These are phyloP conservation scores for Lactarius akahatsu DNA, from an alignment of 768 basidiomycete species.

Conservation along the genomic window DNA sequence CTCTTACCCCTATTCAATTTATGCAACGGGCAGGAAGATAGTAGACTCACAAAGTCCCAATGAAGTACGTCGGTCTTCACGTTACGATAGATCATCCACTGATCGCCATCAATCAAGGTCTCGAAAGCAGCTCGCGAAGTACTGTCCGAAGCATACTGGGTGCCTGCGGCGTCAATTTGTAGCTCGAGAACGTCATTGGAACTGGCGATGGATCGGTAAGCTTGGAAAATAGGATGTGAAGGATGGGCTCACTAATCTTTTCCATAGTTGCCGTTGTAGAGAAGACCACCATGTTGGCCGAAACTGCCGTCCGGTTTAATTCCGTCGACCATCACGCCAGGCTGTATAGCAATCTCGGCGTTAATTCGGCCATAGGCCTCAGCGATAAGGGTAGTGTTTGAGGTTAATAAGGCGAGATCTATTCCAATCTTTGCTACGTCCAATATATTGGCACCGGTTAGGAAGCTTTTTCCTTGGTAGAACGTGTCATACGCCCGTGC, in stretches of 20 bases:
- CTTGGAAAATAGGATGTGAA: background rate
- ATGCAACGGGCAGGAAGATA: background rate
- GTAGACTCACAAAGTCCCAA: conserved; percentile 64
- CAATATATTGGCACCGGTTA: conserved; percentile 65
- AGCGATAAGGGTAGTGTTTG: conserved; percentile 45
- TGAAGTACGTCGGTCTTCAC: conserved; percentile 54
- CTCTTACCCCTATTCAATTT: conserved; percentile 43
- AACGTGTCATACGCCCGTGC: conserved; percentile 28
- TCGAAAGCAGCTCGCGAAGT: conserved; percentile 48
- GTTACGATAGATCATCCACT: conserved; percentile 73
- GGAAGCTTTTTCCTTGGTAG: conserved; percentile 36
- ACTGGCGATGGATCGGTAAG: conserved; percentile 36
- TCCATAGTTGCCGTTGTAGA: conserved; percentile 71
- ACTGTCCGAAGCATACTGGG: conserved; percentile 48
- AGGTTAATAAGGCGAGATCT: conserved; percentile 23
- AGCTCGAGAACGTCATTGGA: conserved; percentile 61
- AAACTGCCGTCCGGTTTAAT: conserved; percentile 49
- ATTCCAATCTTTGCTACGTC: conserved; percentile 53
- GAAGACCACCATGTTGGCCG: conserved; percentile 55
- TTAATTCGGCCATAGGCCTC: conserved; percentile 55
- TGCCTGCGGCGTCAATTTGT: conserved; percentile 60
- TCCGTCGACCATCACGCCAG: conserved; percentile 54
- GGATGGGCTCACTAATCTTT: conserved; percentile 43
- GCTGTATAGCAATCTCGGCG: conserved; percentile 49
- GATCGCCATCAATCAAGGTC: conserved; percentile 54